Conservation (phyloP, 352 stramenopile genomes). For the Pythium angustatum region DNA sequence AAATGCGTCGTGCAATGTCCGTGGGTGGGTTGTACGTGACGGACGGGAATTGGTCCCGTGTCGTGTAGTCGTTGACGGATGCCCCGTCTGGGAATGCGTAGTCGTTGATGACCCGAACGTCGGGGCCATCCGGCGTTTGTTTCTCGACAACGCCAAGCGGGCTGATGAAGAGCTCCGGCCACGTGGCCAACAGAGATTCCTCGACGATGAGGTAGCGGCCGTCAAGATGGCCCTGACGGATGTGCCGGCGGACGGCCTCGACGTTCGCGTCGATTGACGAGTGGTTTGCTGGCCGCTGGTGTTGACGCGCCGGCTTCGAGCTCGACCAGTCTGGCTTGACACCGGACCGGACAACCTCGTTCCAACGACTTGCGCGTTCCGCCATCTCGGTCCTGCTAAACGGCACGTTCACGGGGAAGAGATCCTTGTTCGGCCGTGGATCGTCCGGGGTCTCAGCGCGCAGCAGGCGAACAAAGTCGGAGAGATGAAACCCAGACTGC, state of each 20-base stretch:
- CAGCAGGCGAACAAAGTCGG: slow-evolving; percentile 4
- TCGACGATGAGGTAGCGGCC: slow-evolving; percentile 7
- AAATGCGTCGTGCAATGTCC: neutral
- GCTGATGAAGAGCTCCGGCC: slow-evolving; percentile 6
- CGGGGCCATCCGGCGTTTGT: neutral
- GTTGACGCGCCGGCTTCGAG: neutral
- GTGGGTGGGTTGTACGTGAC: neutral
- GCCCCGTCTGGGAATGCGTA: slow-evolving; percentile 1
- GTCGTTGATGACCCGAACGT: slow-evolving; percentile 14
- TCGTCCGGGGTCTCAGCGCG: neutral
- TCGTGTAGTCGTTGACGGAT: slow-evolving; percentile 12
- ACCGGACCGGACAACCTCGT: neutral
- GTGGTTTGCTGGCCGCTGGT: slow-evolving; percentile 5
- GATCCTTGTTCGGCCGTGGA: neutral
- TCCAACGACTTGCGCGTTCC: neutral
- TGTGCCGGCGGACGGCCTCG: neutral
- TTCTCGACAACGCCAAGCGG: slow-evolving; percentile 20
- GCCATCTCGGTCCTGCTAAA: neutral
- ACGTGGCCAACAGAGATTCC: neutral
- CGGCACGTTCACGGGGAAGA: neutral
- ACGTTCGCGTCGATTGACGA: neutral
- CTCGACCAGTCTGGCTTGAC: neutral
- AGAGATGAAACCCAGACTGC: neutral
- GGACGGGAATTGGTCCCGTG: neutral
- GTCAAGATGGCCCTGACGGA: neutral